phyloP scores from a whole-genome alignment of 768 basidiomycete species.

The Suillus spraguei region DNA sequence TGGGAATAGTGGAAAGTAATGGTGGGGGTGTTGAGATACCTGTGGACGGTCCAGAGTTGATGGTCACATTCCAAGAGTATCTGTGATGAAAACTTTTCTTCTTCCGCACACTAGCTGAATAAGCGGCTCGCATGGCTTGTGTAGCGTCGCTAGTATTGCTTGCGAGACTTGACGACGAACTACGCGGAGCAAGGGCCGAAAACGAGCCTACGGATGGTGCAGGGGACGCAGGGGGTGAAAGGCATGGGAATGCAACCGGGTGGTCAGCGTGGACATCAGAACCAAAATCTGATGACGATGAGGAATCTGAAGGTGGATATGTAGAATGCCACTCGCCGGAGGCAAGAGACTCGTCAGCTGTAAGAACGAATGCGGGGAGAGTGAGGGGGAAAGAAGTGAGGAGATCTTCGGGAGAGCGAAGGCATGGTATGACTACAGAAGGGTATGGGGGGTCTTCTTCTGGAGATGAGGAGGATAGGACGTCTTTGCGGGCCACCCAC shows the following conservation, averaged over 20 bases:
- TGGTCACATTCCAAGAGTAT: slow-evolving; percentile 32
- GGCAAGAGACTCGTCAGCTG: slow-evolving; percentile 28
- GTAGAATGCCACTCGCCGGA: slow-evolving; percentile 25
- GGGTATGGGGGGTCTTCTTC: slow-evolving; percentile 1
- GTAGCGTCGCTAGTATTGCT: slow-evolving; percentile 26
- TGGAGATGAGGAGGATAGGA: slow-evolving; percentile 34
- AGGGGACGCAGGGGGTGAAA: slow-evolving; percentile 31
- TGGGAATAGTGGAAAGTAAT: slow-evolving; percentile 20
- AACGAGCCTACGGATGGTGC: slow-evolving; percentile 32
- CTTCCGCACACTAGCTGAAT: slow-evolving; percentile 34
- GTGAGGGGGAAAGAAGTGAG: slow-evolving; percentile 59
- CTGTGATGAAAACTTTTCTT: slow-evolving; percentile 35
- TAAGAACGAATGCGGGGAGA: slow-evolving; percentile 45
- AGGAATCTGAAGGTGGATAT: slow-evolving; percentile 31
- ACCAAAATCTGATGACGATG: slow-evolving; percentile 31
- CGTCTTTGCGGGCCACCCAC: slow-evolving; percentile 61
- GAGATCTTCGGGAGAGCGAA: slow-evolving; percentile 44
- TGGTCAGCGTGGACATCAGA: slow-evolving; percentile 21
- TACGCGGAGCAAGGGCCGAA: slow-evolving; percentile 28
- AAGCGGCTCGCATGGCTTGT: slow-evolving; percentile 33
- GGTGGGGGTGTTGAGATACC: slow-evolving; percentile 16
- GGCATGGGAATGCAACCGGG: slow-evolving; percentile 15
- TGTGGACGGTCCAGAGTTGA: slow-evolving; percentile 26
- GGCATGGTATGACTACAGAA: slow-evolving; percentile 25
- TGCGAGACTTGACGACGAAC: slow-evolving; percentile 33